Conservation (phyloP, 192 early-diverging fungal genomes). For the Coemansia aciculifera region DNA sequence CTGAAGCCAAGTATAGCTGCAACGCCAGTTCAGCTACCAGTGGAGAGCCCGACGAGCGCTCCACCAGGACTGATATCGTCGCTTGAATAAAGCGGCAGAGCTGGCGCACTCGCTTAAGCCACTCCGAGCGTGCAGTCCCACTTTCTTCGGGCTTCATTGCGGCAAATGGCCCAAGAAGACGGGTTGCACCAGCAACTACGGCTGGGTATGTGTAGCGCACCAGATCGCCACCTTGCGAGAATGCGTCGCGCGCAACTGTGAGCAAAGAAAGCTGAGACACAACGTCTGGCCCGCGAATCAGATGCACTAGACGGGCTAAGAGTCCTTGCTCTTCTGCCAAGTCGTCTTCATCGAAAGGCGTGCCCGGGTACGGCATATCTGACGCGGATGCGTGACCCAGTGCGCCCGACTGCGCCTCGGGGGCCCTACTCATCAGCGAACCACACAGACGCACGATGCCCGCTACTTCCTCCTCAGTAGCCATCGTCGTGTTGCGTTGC, state of each 20-base stretch:
- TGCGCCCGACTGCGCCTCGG: background rate
- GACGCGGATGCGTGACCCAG: conserved; percentile 2
- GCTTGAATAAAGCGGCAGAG: conserved; percentile 91
- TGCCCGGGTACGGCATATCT: conserved; percentile 10
- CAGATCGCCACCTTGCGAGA: conserved; percentile 88
- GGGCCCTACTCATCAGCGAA: conserved; percentile 27
- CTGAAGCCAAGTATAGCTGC: conserved; percentile 83
- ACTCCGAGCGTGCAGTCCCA: conserved; percentile 25
- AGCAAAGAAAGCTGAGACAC: conserved; percentile 84
- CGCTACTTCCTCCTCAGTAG: conserved; percentile 39
- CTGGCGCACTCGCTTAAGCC: conserved; percentile 70
- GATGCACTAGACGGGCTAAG: conserved; percentile 77
- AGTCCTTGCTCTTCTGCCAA: conserved; percentile 89
- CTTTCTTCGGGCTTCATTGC: conserved; percentile 32
- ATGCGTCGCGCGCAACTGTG: conserved; percentile 78
- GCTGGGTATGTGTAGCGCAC: conserved; percentile 92
- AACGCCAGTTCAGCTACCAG: conserved; percentile 60
- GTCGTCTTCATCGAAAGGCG: conserved; percentile 80
- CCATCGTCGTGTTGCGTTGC: conserved; percentile 64
- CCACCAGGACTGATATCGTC: conserved; percentile 73
- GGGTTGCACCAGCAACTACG: conserved; percentile 59
- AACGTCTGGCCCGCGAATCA: conserved; percentile 69
- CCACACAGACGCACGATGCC: conserved; percentile 46
- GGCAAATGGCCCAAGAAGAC: conserved; percentile 52
- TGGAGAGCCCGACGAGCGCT: conserved; percentile 56